A percentile compares a stretch with the other conserved stretches of the same genome.
phyloP scores from a whole-genome alignment of 2,329 filamentous ascomycete genomes.

The Phialophora chinensis region DNA sequence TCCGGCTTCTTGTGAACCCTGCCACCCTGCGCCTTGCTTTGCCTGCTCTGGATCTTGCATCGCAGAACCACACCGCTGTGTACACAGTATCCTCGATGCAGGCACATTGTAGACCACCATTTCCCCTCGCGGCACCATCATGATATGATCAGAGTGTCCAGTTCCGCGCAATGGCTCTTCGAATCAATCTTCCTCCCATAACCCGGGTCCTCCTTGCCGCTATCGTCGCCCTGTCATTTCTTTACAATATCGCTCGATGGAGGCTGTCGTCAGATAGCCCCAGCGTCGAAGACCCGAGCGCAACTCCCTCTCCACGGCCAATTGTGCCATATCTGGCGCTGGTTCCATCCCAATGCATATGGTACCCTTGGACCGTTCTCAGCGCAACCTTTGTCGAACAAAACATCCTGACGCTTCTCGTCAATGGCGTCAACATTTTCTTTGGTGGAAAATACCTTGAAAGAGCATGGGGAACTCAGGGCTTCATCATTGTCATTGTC shows the following conservation, averaged over 20 bases:
- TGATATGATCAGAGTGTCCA: conserved; percentile 18
- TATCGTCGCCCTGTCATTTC: conserved; percentile 76
- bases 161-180: conserved; percentile 66
- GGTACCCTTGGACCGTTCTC: conserved; percentile 92
- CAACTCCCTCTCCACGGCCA: conserved; percentile 59
- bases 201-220: conserved; percentile 80
- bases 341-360: conserved; percentile 79
- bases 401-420: conserved; percentile 83
- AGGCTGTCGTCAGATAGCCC: conserved; percentile 59
- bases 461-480: conserved; percentile 89
- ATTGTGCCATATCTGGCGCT: conserved; percentile 86
- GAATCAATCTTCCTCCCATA: conserved; percentile 90
- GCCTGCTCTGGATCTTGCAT: conserved; percentile 6
- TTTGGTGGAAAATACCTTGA: conserved; percentile 95
- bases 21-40: background rate
- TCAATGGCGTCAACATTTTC: conserved; percentile 80
- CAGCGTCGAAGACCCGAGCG: conserved; percentile 41
- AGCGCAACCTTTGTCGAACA: conserved; percentile 88
- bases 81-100: background rate
- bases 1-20: background rate
- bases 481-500: conserved; percentile 88
- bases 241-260: conserved; percentile 69
- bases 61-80: background rate
- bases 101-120: background rate
- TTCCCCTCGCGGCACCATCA: conserved; percentile 3